Conservation (phyloP, 306 rosid genomes). For the Trifolium pratense region DNA sequence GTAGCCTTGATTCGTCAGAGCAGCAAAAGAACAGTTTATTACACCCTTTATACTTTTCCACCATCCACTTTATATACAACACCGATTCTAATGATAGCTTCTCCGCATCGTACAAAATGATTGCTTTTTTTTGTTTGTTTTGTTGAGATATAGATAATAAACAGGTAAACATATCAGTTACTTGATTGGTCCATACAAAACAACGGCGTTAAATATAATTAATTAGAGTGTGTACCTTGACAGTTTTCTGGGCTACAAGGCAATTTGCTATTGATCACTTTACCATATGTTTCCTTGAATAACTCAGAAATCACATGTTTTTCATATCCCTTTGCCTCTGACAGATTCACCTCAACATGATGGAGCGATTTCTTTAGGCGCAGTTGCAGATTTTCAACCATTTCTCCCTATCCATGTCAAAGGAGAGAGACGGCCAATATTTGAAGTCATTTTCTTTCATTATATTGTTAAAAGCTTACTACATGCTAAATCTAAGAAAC, state of each 20-base stretch:
- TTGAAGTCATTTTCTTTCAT: not conserved
- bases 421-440: not conserved
- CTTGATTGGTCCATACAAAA: not conserved
- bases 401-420: constrained; percentile 60
- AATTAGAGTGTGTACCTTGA: constrained; percentile 56
- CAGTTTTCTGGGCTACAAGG: constrained; percentile 59
- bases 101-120: constrained; percentile 71
- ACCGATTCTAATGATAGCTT: constrained; percentile 70
- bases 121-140: constrained; percentile 50
- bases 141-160: constrained; percentile 9
- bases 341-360: constrained; percentile 77
- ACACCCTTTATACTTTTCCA: constrained; percentile 70
- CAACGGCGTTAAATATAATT: not conserved
- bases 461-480: not conserved
- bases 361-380: constrained; percentile 57
- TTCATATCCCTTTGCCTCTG: constrained; percentile 76
- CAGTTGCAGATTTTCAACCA: constrained; percentile 60
- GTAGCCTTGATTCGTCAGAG: constrained; percentile 75
- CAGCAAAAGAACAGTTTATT: constrained; percentile 86
- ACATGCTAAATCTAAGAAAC: not conserved
- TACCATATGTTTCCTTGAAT: constrained; percentile 60
- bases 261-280: constrained; percentile 30
- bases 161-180: not conserved
- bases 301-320: constrained; percentile 73
- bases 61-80: constrained; percentile 74